Conservation (phyloP, 2,329 filamentous ascomycete species). For the Aspergillus transmontanensis region DNA sequence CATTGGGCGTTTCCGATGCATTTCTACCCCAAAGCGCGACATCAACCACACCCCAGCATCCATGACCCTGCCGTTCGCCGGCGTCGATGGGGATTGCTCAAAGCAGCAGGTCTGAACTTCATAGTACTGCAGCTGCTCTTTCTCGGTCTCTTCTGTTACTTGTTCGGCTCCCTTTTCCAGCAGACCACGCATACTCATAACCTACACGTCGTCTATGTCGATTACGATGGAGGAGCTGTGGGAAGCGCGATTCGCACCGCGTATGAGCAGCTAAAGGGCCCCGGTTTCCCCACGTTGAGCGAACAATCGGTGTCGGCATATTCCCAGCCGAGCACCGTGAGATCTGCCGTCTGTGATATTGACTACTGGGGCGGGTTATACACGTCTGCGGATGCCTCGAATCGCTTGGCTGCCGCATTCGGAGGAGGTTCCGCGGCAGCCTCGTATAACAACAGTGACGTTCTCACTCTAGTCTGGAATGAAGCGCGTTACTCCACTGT, state of each 20-base stretch:
- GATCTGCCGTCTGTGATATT: conserved; percentile 34
- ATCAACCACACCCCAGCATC: neutral
- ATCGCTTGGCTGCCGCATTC: conserved; percentile 39
- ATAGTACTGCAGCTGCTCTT: conserved; percentile 41
- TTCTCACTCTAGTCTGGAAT: conserved; percentile 50
- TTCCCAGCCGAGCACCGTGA: conserved; percentile 22
- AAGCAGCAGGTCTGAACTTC: conserved; percentile 23
- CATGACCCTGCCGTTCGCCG: neutral
- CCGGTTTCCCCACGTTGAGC: conserved; percentile 34
- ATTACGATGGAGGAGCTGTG: conserved; percentile 42
- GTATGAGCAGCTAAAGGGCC: conserved; percentile 31
- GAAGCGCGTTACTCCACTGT: conserved; percentile 47
- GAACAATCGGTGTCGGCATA: conserved; percentile 24
- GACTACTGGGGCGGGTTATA: conserved; percentile 42
- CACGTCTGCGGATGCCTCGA: conserved; percentile 38
- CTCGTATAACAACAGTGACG: conserved; percentile 38
- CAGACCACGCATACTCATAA: conserved; percentile 35
- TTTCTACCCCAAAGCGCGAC: neutral
- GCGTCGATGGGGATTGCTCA: neutral
- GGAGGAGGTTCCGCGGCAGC: conserved; percentile 29
- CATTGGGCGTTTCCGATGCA: neutral
- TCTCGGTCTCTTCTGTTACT: conserved; percentile 37
- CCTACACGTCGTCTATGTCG: conserved; percentile 39
- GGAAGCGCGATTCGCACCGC: conserved; percentile 35
- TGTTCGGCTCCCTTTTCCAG: conserved; percentile 43